phyloP scores from a whole-genome alignment of 768 basidiomycete genomes.

The Suillus sp. region DNA sequence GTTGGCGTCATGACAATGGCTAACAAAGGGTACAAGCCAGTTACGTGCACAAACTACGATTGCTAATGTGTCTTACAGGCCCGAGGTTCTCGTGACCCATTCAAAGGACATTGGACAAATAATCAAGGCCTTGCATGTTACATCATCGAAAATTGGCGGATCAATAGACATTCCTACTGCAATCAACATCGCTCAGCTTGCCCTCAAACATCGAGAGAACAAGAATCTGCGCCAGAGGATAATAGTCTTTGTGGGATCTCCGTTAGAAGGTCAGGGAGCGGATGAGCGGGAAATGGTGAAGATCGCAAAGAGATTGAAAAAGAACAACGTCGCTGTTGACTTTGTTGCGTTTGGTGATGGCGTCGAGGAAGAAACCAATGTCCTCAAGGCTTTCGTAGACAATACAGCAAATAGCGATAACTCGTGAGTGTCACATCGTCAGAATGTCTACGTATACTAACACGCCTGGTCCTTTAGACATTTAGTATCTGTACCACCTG shows the following conservation, averaged over 20 bases:
- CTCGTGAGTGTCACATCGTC: conserved; percentile 55
- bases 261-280: conserved; percentile 67
- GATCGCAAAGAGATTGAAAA: conserved; percentile 96
- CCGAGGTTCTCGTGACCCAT: conserved; percentile 95
- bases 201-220: conserved; percentile 96
- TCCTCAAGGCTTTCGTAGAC: conserved; percentile 83
- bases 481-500: conserved; percentile 75
- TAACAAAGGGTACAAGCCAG: conserved; percentile 72
- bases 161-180: conserved; percentile 86
- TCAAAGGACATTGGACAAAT: conserved; percentile 95
- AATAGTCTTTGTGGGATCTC: conserved; percentile 91
- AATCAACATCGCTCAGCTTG: conserved; percentile 92
- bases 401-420: conserved; percentile 81
- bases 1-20: conserved; percentile 99
- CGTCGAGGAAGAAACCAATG: conserved; percentile 72
- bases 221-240: conserved; percentile 97
- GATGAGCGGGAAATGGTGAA: conserved; percentile 82
- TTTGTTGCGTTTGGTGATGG: conserved; percentile 89
- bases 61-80: conserved; percentile 47
- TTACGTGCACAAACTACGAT: conserved; percentile 6
- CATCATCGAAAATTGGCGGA: conserved; percentile 76
- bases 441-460: conserved; percentile 6
- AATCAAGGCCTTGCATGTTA: conserved; percentile 72
- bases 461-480: conserved; percentile 52
- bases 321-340: conserved; percentile 98